phyloP scores from a whole-genome alignment of 768 basidiomycete species.

The Termitomyces sp. region DNA sequence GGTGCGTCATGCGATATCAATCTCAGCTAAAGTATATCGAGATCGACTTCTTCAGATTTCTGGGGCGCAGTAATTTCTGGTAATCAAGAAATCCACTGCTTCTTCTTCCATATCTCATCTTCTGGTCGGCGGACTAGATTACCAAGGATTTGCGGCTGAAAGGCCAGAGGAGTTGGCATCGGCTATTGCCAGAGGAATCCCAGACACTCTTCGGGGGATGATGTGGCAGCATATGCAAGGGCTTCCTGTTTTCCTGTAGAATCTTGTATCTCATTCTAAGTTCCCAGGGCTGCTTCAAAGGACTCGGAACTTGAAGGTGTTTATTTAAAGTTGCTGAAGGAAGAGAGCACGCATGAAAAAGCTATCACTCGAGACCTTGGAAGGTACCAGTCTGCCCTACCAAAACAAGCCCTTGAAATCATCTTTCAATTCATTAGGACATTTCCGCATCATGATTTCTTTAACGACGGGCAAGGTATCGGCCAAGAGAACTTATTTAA shows the following conservation, averaged over 20 bases:
- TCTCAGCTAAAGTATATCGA: background rate
- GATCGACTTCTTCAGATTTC: conserved; percentile 53
- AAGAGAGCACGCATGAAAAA: conserved; percentile 86
- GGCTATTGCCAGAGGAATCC: conserved; percentile 92
- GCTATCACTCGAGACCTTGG: conserved; percentile 90
- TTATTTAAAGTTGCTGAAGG: conserved; percentile 79
- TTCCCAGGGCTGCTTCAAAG: conserved; percentile 89
- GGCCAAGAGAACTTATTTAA: conserved; percentile 98
- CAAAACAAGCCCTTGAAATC: background rate
- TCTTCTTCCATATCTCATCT: background rate
- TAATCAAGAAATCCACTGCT: conserved; percentile 18
- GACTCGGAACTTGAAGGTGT: conserved; percentile 77
- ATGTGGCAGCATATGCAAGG: conserved; percentile 92
- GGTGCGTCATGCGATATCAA: conserved; percentile 35
- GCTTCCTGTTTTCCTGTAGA: background rate
- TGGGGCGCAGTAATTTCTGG: conserved; percentile 94
- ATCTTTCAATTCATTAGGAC: conserved; percentile 44
- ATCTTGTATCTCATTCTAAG: conserved; percentile 7
- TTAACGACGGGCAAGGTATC: conserved; percentile 89
- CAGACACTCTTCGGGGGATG: conserved; percentile 83
- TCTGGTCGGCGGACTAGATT: conserved; percentile 45
- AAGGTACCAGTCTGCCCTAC: conserved; percentile 37
- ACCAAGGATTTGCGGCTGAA: conserved; percentile 79
- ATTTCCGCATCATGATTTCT: conserved; percentile 95
- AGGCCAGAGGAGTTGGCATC: conserved; percentile 73